A percentile compares a stretch with the other conserved stretches of the same genome.
Conservation (phyloP, 1,284 basidiomycete genomes). For the Pyrrhoderma noxium region DNA sequence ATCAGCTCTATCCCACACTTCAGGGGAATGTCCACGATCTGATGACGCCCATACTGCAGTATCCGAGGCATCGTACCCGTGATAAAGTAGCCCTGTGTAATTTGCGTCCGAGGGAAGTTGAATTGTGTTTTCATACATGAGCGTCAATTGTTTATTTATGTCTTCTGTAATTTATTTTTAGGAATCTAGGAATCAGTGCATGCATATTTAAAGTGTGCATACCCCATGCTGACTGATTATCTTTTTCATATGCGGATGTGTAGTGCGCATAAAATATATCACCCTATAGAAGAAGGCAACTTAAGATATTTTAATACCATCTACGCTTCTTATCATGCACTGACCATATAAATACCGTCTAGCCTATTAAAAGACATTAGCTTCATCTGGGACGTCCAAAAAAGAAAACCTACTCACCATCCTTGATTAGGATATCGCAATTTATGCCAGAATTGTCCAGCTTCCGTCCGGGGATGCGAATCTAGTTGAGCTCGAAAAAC, state of each 20-base stretch:
- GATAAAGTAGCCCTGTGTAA: slow-evolving; percentile 37
- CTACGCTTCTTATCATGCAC: neutral
- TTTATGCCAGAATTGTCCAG: slow-evolving; percentile 42
- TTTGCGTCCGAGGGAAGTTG: slow-evolving; percentile 24
- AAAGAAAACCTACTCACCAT: slow-evolving; percentile 11
- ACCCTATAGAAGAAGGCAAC: neutral
- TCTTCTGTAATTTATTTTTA: slow-evolving; percentile 22
- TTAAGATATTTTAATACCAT: neutral
- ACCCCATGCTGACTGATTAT: slow-evolving; percentile 18
- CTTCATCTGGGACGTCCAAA: neutral
- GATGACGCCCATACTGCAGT: slow-evolving; percentile 37
- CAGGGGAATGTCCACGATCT: slow-evolving; percentile 40
- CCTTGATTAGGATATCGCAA: slow-evolving; percentile 37
- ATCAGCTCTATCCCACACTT: slow-evolving; percentile 43
- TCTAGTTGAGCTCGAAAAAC: slow-evolving; percentile 34
- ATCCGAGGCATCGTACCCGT: slow-evolving; percentile 41
- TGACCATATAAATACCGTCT: slow-evolving; percentile 7
- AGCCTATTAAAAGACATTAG: neutral
- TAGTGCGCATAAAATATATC: slow-evolving; percentile 18
- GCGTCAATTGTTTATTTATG: slow-evolving; percentile 35
- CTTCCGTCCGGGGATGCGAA: slow-evolving; percentile 34
- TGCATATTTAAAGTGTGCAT: too few relatives aligned
- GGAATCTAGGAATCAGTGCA: too few relatives aligned
- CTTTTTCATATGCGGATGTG: slow-evolving; percentile 11
- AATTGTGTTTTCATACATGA: slow-evolving; percentile 38